Percentiles rank a stretch among this genome's conserved stretches.
These are phyloP conservation scores for Saccharomycopsis selenospora DNA, from an alignment of 805 yeast species.

Conservation along the genomic window DNA sequence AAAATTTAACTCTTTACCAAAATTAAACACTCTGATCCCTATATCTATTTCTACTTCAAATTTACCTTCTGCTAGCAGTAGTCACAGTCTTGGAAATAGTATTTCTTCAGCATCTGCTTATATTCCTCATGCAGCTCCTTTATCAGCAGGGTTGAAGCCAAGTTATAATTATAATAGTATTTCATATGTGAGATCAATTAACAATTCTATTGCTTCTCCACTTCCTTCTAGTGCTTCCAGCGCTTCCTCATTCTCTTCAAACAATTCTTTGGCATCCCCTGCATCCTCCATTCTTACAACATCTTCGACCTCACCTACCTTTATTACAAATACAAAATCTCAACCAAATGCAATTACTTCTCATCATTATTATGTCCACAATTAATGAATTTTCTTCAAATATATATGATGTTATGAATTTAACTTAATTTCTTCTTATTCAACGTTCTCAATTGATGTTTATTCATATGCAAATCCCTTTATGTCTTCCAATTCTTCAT, in stretches of 20 bases:
- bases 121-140: not conserved
- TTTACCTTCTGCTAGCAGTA: not conserved
- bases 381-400: no score
- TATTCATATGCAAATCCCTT: no score
- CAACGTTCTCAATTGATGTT: no score
- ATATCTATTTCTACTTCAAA: not conserved
- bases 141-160: no score
- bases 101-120: not conserved
- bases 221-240: conserved; percentile 19
- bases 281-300: conserved; percentile 1
- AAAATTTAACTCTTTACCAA: not conserved
- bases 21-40: not conserved
- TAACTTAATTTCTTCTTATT: no score
- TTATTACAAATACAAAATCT: no score
- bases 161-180: conserved; percentile 14
- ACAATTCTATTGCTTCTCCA: conserved; percentile 2
- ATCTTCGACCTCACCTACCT: conserved; percentile 1
- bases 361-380: no score
- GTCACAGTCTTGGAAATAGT: not conserved
- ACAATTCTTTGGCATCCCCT: not conserved
- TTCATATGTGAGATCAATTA: conserved; percentile 12
- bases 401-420: no score
- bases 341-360: no score
- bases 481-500: no score
- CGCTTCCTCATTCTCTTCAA: conserved; percentile 23